phyloP scores from a whole-genome alignment of 148 eudicot genomes.

The Talinum fruticosum region DNA sequence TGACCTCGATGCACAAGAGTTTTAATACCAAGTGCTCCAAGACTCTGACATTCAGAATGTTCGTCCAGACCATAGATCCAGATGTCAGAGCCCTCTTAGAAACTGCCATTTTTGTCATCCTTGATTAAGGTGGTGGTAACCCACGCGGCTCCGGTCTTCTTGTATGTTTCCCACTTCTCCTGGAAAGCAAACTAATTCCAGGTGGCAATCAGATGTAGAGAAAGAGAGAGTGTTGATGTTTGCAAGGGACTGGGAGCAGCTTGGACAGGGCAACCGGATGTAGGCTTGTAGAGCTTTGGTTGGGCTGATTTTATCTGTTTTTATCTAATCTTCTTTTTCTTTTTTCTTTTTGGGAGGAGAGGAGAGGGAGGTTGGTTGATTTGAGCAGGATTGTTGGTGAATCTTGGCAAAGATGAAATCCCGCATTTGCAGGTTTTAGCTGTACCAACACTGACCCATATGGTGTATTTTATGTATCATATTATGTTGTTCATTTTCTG shows the following conservation, averaged over 20 bases:
- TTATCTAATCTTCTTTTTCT: constrained; percentile 9
- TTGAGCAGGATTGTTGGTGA: constrained; percentile 11
- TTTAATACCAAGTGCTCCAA: constrained; percentile 23
- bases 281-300: constrained; percentile 10
- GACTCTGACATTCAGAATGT: constrained; percentile 21
- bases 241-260: background rate
- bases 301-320: background rate
- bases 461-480: constrained; percentile 9
- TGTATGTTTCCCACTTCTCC: constrained; percentile 5
- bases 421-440: constrained; percentile 4
- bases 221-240: constrained; percentile 2
- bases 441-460: background rate
- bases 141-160: constrained; percentile 6
- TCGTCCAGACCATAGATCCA: constrained; percentile 7
- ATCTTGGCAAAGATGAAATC: constrained; percentile 9
- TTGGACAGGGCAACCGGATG: background rate
- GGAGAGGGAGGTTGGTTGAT: constrained; percentile 4
- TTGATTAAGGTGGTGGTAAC: constrained; percentile 12
- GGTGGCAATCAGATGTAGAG: constrained; percentile 2
- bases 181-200: background rate
- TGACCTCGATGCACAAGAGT: constrained; percentile 62
- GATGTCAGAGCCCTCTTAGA: constrained; percentile 14
- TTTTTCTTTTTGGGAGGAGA: constrained; percentile 13
- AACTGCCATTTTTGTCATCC: background rate
- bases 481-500: too few relatives aligned